Evolutionary conservation across 306 rosid species (phyloP).

Genomic region (Bauhinia variegata): DNA sequence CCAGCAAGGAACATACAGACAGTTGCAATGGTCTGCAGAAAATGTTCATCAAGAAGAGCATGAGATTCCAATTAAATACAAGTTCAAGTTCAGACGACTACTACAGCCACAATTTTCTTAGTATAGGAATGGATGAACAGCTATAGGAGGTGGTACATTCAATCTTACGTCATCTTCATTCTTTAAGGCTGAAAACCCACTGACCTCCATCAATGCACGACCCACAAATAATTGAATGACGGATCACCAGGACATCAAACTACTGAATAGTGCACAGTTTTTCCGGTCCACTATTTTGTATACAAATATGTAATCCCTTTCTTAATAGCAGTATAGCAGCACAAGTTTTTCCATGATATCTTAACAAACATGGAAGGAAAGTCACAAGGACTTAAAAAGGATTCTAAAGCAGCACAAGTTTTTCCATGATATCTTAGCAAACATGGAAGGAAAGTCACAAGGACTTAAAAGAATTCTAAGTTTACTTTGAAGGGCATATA

Average conservation of each 20-base stretch:
- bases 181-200: not conserved
- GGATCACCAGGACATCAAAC: not conserved
- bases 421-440: not conserved
- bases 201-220: not conserved
- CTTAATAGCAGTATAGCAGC: not conserved
- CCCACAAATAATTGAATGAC: not conserved
- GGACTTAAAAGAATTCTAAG: not conserved
- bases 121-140: slow-evolving; percentile 5
- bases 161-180: slow-evolving; percentile 1
- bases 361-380: not conserved
- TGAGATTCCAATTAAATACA: slow-evolving; percentile 27
- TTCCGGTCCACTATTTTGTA: not conserved
- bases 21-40: slow-evolving; percentile 90
- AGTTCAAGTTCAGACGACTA: not conserved
- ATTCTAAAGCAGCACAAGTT: not conserved
- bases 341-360: not conserved
- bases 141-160: not conserved
- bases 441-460: not conserved
- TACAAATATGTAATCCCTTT: not conserved
- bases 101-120: slow-evolving; percentile 12
- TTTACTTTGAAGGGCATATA: too few relatives aligned
- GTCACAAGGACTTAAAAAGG: not conserved
- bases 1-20: slow-evolving; percentile 99
- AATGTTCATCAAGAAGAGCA: slow-evolving; percentile 24
- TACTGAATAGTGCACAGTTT: not conserved